Percentiles rank a stretch among this genome's conserved stretches.
Conservation (phyloP, 306 rosid species). For the Elaeagnus macrophylla region DNA sequence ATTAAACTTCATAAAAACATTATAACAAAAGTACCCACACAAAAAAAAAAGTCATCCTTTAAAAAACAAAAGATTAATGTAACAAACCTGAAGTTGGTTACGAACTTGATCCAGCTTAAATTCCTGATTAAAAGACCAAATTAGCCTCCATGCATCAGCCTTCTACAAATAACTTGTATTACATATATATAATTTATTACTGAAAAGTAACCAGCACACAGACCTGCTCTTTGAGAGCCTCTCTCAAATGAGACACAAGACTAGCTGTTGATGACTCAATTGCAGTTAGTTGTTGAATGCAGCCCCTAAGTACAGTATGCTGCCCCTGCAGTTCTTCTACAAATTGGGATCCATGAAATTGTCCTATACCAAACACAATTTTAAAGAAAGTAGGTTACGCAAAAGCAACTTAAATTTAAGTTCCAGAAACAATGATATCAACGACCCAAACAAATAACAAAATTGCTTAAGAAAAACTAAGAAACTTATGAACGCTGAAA, state of each 20-base stretch:
- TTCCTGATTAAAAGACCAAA: slow-evolving; percentile 48
- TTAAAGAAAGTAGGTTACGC: slow-evolving; percentile 6
- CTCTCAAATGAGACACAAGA: slow-evolving; percentile 78
- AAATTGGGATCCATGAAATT: slow-evolving; percentile 52
- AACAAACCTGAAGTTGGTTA: slow-evolving; percentile 77
- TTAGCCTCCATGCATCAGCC: slow-evolving; percentile 12
- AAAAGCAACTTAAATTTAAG: slow-evolving; percentile 15
- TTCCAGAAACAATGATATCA: slow-evolving; percentile 12
- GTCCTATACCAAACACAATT: slow-evolving; percentile 29
- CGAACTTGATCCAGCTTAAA: slow-evolving; percentile 80
- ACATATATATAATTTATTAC: too few relatives aligned
- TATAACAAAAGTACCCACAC: neutral
- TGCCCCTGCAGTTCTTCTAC: slow-evolving; percentile 76
- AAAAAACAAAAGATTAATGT: neutral
- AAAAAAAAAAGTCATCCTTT: neutral
- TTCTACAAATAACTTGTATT: neutral
- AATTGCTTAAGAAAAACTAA: neutral
- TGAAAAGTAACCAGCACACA: slow-evolving; percentile 1
- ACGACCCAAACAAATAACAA: neutral
- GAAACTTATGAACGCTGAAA: neutral
- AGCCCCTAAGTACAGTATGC: slow-evolving; percentile 52
- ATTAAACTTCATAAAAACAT: neutral
- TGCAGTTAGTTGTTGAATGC: slow-evolving; percentile 66
- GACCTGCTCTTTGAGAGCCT: slow-evolving; percentile 95
- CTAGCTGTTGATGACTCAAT: slow-evolving; percentile 69